Percentiles rank a stretch among this genome's conserved stretches.
These are phyloP conservation scores for Solanum megistacrolobum DNA, from an alignment of 257 asterid species.

Conservation along the genomic window DNA sequence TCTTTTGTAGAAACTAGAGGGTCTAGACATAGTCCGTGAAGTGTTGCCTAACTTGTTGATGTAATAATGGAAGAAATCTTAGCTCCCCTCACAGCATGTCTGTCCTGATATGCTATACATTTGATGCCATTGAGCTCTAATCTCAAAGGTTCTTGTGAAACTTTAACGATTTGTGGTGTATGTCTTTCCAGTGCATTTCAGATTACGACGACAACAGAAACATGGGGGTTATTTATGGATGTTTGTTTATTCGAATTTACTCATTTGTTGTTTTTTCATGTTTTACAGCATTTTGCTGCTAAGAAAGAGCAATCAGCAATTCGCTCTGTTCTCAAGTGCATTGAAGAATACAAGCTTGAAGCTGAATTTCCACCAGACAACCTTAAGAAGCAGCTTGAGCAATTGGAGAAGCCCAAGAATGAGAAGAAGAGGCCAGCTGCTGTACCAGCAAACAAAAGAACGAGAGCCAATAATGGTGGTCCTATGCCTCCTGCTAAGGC, in stretches of 20 bases:
- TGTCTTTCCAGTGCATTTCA: not conserved
- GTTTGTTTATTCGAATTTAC: not conserved
- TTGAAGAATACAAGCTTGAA: constrained; percentile 93
- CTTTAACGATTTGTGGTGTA: not conserved
- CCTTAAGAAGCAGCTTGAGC: constrained; percentile 89
- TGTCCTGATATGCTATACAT: not conserved
- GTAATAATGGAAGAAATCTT: not conserved
- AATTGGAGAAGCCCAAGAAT: constrained; percentile 61
- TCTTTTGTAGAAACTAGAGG: not conserved
- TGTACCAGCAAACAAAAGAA: constrained; percentile 84
- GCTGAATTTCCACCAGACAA: constrained; percentile 70
- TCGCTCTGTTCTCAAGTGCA: constrained; percentile 89
- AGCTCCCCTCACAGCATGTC: not conserved
- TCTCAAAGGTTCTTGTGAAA: not conserved
- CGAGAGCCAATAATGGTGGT: constrained; percentile 85
- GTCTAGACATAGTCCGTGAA: not conserved
- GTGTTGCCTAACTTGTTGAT: not conserved
- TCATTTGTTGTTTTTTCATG: not conserved
- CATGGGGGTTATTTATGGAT: not conserved
- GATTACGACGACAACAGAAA: not conserved
- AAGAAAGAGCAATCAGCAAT: constrained; percentile 97
- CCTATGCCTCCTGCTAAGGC: constrained; percentile 99
- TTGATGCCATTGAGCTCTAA: not conserved
- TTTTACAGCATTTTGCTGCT: constrained; percentile 77
- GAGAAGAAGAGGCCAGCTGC: constrained; percentile 80